Evolutionary conservation across 192 early-diverging fungal genomes (phyloP).

Genomic region (Rhizophagus clarus): DNA sequence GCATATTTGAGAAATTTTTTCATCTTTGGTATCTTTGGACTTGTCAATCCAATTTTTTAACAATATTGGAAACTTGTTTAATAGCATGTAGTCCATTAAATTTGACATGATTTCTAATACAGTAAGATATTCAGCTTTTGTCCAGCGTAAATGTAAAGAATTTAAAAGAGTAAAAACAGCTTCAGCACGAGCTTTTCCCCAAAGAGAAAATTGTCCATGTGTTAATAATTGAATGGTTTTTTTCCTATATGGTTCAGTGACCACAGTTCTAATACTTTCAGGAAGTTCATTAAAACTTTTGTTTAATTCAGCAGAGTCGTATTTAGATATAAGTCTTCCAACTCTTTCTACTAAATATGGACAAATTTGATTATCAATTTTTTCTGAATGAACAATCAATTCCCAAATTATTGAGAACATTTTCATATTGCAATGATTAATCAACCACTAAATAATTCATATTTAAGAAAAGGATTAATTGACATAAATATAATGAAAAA

Average conservation of each 20-base stretch:
- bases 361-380: neutral
- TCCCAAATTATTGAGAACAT: neutral
- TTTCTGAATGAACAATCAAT: neutral
- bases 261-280: neutral
- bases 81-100: neutral
- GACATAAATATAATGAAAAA: neutral
- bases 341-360: neutral
- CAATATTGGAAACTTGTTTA: neutral
- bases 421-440: neutral
- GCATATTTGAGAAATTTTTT: neutral
- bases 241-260: neutral
- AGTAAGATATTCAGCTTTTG: neutral
- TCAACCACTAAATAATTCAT: neutral
- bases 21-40: neutral
- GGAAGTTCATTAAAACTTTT: neutral
- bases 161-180: neutral
- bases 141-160: neutral
- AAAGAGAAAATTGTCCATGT: neutral
- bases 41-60: neutral
- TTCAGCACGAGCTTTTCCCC: neutral
- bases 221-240: neutral
- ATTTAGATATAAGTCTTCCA: neutral
- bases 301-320: neutral
- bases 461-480: neutral
- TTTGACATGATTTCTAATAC: neutral